Base-by-base conservation (phyloP, 225 moss, liverwort and hornwort genomes). In the Polytrichum formosum region DNA sequence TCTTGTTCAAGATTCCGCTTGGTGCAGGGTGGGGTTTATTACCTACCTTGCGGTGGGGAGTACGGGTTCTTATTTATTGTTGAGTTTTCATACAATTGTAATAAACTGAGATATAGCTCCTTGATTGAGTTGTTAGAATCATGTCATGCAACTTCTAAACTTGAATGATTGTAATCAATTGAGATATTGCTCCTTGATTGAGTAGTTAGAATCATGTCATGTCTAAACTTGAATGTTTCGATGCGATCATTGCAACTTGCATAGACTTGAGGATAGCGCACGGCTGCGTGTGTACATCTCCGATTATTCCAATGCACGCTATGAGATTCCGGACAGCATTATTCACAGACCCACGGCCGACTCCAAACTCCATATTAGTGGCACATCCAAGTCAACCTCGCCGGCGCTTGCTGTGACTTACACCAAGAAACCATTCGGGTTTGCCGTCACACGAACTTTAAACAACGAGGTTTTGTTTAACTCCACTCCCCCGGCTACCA, bases 401-500 rank as follows among this genome's bases (percentile, higher is more conserved):
- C 46, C 16, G 1, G 9, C 22, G 37, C 26, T 89, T 1, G 64
- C 79, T 6, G 76, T 92, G 73, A 75, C 89, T 2, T 88, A 91
- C 68, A 92, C 82, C 0, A 60, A 29, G 3, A 79, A 81, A 25
- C 96, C 96, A 0, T 97, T 97, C 65, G 90, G 93, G 3, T 97
- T 94, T 74, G 89, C 91, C 9, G 75, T 97, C 7, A 74, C 72
- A 0, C 77, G 93, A 1, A 70, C 79, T 17, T 75, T 79, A 0
- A 85, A 81, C 5, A 91, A 91, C 7, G 92, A 94, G 5, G 96
- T 97, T 18, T 76, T 97, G 16, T 97, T 97, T 62, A 97, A 93
- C 28, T 89, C 84, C 59, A 92, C 94, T 1, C 92, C 87, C 23
- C 80, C 83, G 6, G 30, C 30, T 0, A 54, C 67, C 7, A 3